Conservation (phyloP, 495 filamentous ascomycete genomes). For the Gamarada debralockiae region DNA sequence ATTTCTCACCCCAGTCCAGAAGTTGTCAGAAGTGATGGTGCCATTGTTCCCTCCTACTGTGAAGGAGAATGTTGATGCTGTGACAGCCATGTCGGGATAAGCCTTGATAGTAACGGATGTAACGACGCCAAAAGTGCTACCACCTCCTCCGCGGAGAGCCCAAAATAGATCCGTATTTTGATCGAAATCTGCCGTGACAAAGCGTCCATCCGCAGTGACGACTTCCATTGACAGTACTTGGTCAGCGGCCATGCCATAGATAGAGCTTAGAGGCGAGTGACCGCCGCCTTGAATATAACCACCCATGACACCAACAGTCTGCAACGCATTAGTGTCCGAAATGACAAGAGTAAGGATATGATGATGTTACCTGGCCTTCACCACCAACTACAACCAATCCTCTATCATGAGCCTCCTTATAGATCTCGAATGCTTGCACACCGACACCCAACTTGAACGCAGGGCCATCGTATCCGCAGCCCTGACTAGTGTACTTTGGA, state of each 20-base stretch:
- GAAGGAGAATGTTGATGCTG: not conserved
- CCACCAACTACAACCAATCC: constrained; percentile 52
- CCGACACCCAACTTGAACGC: constrained; percentile 47
- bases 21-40: not conserved
- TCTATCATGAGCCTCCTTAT: constrained; percentile 36
- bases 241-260: constrained; percentile 59
- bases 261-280: constrained; percentile 48
- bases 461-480: constrained; percentile 34
- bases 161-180: constrained; percentile 60
- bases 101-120: constrained; percentile 13
- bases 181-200: constrained; percentile 47
- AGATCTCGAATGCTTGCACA: constrained; percentile 51
- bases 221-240: constrained; percentile 58
- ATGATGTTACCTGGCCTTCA: constrained; percentile 18
- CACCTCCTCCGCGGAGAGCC: constrained; percentile 57
- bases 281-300: constrained; percentile 62
- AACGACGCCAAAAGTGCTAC: constrained; percentile 17
- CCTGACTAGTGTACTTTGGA: not conserved
- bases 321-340: not conserved
- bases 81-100: constrained; percentile 3
- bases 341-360: not conserved
- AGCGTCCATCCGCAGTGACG: constrained; percentile 48
- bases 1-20: not conserved
- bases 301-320: constrained; percentile 30
- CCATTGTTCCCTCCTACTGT: not conserved